Conservation (phyloP, 768 basidiomycete species). For the Tylopilus vinaceipallidus region DNA sequence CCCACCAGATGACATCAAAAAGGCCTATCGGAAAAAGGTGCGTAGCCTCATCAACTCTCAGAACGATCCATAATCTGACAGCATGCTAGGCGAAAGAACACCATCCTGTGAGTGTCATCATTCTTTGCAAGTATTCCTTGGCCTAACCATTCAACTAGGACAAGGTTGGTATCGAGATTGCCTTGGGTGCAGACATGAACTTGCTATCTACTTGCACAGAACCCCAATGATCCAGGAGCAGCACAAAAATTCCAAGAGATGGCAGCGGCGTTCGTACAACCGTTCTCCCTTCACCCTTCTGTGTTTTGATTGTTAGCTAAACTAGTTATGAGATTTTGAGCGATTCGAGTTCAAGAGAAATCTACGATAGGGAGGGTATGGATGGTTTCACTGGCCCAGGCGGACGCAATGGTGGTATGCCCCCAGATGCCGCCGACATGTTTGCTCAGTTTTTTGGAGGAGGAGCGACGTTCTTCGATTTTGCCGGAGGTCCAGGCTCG, state of each 20-base stretch:
- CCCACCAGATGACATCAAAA: slow-evolving; percentile 78
- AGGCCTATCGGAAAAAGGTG: slow-evolving; percentile 93
- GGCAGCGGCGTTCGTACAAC: slow-evolving; percentile 70
- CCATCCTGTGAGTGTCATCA: slow-evolving; percentile 64
- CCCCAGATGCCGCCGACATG: slow-evolving; percentile 55
- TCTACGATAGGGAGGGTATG: slow-evolving; percentile 75
- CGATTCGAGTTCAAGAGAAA: slow-evolving; percentile 62
- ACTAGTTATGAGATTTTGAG: slow-evolving; percentile 79
- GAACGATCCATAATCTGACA: slow-evolving; percentile 11
- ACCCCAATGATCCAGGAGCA: slow-evolving; percentile 85
- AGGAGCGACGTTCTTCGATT: slow-evolving; percentile 60
- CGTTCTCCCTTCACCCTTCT: background rate
- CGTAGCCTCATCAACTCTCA: slow-evolving; percentile 13
- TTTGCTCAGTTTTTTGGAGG: slow-evolving; percentile 74
- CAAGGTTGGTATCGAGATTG: slow-evolving; percentile 45
- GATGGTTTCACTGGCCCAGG: slow-evolving; percentile 56
- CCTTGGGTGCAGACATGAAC: background rate
- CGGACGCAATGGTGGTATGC: slow-evolving; percentile 45
- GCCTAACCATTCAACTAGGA: slow-evolving; percentile 45
- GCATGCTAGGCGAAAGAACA: slow-evolving; percentile 75
- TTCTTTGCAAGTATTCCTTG: slow-evolving; percentile 2
- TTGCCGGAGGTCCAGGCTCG: slow-evolving; percentile 50
- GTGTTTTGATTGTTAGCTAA: slow-evolving; percentile 9
- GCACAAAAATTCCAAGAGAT: slow-evolving; percentile 85
- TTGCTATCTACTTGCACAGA: slow-evolving; percentile 45